These are phyloP conservation scores for Lichina pygmaea DNA, from an alignment of 495 filamentous ascomycete genomes.

Conservation along the genomic window DNA sequence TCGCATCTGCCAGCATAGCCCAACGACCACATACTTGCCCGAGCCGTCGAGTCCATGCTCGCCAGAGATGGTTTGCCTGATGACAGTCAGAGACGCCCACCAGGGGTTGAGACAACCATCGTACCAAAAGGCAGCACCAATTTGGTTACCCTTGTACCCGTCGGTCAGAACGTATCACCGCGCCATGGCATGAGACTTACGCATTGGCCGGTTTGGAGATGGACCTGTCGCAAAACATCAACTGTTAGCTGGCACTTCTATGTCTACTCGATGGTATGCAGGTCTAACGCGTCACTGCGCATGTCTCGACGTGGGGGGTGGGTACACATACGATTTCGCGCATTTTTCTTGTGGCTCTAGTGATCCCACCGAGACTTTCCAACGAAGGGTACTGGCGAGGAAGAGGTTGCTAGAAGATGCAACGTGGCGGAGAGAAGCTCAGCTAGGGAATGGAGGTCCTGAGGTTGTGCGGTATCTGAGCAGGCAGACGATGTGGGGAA, in stretches of 20 bases:
- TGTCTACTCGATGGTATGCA: too few species aligned
- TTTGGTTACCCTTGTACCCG: conserved; percentile 79
- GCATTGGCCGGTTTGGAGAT: conserved; percentile 97
- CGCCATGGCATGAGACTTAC: conserved; percentile 23
- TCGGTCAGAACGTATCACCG: conserved; percentile 11
- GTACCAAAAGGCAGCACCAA: conserved; percentile 98
- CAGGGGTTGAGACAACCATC: conserved; percentile 8
- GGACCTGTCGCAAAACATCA: conserved; percentile 32
- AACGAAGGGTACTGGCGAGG: too few species aligned
- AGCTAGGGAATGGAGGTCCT: too few species aligned
- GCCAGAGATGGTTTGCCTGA: conserved; percentile 85
- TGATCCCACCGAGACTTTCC: too few species aligned
- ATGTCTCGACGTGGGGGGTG: background rate
- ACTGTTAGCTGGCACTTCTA: background rate
- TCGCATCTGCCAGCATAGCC: too few species aligned
- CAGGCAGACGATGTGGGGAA: background rate
- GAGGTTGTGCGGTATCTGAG: too few species aligned
- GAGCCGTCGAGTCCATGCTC: conserved; percentile 97
- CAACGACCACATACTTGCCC: conserved; percentile 40
- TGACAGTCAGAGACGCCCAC: conserved; percentile 1
- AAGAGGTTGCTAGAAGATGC: too few species aligned
- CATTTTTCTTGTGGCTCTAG: conserved; percentile 25
- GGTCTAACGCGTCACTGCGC: too few species aligned
- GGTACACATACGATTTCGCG: conserved; percentile 67
- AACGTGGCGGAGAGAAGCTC: too few species aligned